Evolutionary conservation across 345 rosid genomes (phyloP).

Genomic region (Camelina laxa): DNA sequence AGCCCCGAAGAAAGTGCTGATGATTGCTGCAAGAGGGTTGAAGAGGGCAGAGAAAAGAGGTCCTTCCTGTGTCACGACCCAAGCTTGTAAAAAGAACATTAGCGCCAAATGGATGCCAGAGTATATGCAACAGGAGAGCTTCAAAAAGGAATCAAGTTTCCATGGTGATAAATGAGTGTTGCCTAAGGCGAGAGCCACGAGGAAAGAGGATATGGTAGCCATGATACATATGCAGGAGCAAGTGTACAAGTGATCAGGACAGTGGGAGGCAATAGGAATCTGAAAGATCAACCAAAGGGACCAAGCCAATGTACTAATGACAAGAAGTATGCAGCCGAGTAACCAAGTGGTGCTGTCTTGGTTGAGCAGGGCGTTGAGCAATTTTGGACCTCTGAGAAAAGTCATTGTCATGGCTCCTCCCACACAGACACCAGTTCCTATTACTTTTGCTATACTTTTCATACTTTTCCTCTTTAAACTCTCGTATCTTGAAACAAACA

Average conservation of each 20-base stretch:
- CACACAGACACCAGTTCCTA: conserved; percentile 70
- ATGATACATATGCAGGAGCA: conserved; percentile 61
- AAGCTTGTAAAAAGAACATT: conserved; percentile 67
- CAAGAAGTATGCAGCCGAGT: conserved; percentile 56
- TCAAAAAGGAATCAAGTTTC: conserved; percentile 50
- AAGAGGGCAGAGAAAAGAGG: conserved; percentile 73
- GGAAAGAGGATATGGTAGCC: conserved; percentile 53
- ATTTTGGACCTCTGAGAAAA: conserved; percentile 57
- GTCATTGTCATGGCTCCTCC: conserved; percentile 73
- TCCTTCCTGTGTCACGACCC: conserved; percentile 65
- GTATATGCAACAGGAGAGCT: conserved; percentile 51
- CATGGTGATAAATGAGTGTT: conserved; percentile 43
- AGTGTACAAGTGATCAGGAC: conserved; percentile 58
- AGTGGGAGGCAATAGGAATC: conserved; percentile 55
- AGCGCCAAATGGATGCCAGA: conserved; percentile 51
- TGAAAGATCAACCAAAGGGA: conserved; percentile 66
- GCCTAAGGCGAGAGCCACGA: conserved; percentile 43
- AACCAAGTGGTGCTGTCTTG: conserved; percentile 51
- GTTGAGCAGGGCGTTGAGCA: conserved; percentile 45
- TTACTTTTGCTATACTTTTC: conserved; percentile 66
- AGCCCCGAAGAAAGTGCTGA: conserved; percentile 56
- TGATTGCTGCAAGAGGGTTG: conserved; percentile 65
- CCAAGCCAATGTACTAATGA: conserved; percentile 60
- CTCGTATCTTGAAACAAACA: conserved; percentile 59
- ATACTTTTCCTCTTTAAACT: conserved; percentile 54